Base-by-base conservation (phyloP, 2,329 filamentous ascomycete species). In the Dryadomyces sulphureus region DNA sequence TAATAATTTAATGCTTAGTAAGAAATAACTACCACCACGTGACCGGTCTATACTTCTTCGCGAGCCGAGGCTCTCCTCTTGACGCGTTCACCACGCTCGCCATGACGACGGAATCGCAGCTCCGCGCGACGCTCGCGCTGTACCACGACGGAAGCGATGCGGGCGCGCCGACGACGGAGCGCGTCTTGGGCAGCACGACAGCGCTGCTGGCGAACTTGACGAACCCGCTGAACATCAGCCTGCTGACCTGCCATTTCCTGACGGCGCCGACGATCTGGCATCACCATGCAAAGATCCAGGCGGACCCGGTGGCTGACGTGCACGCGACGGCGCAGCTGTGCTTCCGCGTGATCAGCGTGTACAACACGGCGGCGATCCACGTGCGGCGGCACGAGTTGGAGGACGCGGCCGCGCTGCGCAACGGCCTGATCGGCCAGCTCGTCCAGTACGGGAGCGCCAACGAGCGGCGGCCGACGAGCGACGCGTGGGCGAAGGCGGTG, bases 151-250 rank as follows among this genome's bases (percentile, higher is more conserved):
- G 69, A 17, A 5, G 19, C 41, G 9, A n/a, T n/a, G n/a, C n/a
- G n/a, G n/a, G 25, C 46, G 12, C 8, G 22, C 41, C 25, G 45
- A 67, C 66, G 53, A 73, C 69, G 21, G 66, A 75, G 51, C 71
- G 75, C 58, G 70, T 79, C 54, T 66, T 84, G 56, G 77, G 73
- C 51, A 81, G 79, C 39, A 83, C 81, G 16, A 71, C 75, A 17
- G 74, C 77, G 35, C 73, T 88, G 25, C 69, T 89, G 46, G 74
- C 78, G 16, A 75, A 74, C 42, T 75, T 88, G 45, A 77, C 77
- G 50, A 88, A 88, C 57, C 82, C 82, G 14, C 72, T 84, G 47
- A 89, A 89, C 60, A 69, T 87, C 55, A 75, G 77, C 36, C 69
- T 88, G 12, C 69, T 88, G 45, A 83, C 81, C 1, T 80, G 79